phyloP scores from a whole-genome alignment of 345 rosid genomes.

The Populus alba region DNA sequence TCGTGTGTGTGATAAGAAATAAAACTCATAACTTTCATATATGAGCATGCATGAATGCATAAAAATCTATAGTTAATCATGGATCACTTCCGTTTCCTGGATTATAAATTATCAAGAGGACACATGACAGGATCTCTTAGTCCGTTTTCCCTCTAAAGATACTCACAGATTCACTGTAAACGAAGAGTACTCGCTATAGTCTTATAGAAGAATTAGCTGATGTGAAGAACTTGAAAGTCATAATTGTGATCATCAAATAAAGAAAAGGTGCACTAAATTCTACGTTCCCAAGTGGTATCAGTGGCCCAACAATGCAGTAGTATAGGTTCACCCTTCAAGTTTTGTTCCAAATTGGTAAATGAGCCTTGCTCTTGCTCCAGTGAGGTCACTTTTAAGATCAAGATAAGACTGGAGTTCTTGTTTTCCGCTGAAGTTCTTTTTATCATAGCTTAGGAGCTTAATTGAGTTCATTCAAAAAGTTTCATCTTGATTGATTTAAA shows the following conservation, averaged over 20 bases:
- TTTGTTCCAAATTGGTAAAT: neutral
- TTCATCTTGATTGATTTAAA: neutral
- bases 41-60: neutral
- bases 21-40: neutral
- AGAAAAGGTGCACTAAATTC: neutral
- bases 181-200: neutral
- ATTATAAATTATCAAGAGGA: neutral
- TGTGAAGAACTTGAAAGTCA: neutral
- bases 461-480: neutral
- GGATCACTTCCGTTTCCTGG: neutral
- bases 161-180: neutral
- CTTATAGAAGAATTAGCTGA: neutral
- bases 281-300: no score
- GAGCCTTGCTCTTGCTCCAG: neutral
- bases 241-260: neutral
- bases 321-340: neutral
- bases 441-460: neutral
- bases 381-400: neutral
- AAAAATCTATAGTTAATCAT: neutral
- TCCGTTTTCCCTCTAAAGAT: neutral
- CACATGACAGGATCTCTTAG: neutral
- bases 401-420: neutral
- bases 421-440: neutral
- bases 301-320: neutral
- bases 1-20: neutral